Percentiles rank a stretch among this genome's conserved stretches.
Conservation (phyloP, 352 stramenopile species). For the Pythium oligandrum region DNA sequence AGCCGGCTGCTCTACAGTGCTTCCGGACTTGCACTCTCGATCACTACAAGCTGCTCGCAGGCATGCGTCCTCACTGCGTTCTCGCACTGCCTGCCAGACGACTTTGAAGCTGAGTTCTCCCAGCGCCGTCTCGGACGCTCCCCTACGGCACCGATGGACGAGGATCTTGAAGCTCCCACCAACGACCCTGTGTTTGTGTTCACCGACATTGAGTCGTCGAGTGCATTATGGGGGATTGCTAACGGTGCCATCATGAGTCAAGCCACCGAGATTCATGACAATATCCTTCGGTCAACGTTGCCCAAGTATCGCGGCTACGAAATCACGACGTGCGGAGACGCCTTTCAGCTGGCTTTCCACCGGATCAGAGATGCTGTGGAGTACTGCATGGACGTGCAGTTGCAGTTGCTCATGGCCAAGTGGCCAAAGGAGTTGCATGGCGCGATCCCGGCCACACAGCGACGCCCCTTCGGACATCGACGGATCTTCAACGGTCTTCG, state of each 20-base stretch:
- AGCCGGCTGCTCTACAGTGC: slow-evolving; percentile 10
- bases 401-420: slow-evolving; percentile 42
- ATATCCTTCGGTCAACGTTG: slow-evolving; percentile 20
- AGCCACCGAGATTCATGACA: slow-evolving; percentile 28
- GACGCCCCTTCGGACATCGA: slow-evolving; percentile 7
- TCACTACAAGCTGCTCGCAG: slow-evolving; percentile 41
- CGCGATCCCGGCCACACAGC: slow-evolving; percentile 37
- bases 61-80: slow-evolving; percentile 41
- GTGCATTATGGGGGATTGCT: slow-evolving; percentile 42
- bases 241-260: slow-evolving; percentile 29
- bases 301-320: slow-evolving; percentile 58
- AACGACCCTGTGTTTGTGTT: slow-evolving; percentile 56
- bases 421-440: slow-evolving; percentile 62
- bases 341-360: slow-evolving; percentile 71
- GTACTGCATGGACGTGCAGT: slow-evolving; percentile 55
- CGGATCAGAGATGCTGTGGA: slow-evolving; percentile 53
- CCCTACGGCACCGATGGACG: not conserved
- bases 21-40: slow-evolving; percentile 6
- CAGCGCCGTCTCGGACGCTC: slow-evolving; percentile 12
- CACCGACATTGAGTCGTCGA: slow-evolving; percentile 66
- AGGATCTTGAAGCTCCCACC: slow-evolving; percentile 1
- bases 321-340: slow-evolving; percentile 65
- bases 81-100: slow-evolving; percentile 35
- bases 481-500: slow-evolving; percentile 21
- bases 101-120: slow-evolving; percentile 34